Percentiles rank a stretch among this genome's conserved stretches.
These are phyloP conservation scores for Tetrastigma voinierianum DNA, from an alignment of 164 flowering plant species.

Conservation along the genomic window DNA sequence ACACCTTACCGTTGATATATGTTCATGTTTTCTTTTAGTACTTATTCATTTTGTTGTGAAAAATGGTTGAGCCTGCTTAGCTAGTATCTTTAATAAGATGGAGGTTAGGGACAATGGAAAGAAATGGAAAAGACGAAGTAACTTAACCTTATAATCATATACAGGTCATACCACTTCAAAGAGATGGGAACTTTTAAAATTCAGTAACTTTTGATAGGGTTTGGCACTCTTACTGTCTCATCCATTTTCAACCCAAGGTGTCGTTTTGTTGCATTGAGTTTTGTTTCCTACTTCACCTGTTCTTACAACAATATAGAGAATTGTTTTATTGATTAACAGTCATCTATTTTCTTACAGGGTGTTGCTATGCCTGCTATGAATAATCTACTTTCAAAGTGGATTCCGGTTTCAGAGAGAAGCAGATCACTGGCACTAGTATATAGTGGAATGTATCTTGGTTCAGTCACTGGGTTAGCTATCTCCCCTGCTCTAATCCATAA, in stretches of 20 bases:
- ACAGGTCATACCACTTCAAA: no score
- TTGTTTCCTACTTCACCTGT: no score
- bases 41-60: background rate
- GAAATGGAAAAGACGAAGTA: no score
- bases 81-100: background rate
- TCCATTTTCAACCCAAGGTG: no score
- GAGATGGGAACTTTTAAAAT: no score
- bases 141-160: no score
- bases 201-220: no score
- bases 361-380: constrained; percentile 99
- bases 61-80: background rate
- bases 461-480: constrained; percentile 86
- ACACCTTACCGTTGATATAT: background rate
- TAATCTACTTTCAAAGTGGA: constrained; percentile 91
- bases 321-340: background rate
- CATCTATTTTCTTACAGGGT: constrained; percentile 56
- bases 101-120: no score
- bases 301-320: no score
- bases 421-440: constrained; percentile 96
- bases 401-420: constrained; percentile 98
- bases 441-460: constrained; percentile 99
- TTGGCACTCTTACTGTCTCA: no score
- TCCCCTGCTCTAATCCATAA: constrained; percentile 85
- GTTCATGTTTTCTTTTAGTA: background rate
- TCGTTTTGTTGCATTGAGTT: no score